These are phyloP conservation scores for Orychophragmus violaceus DNA, from an alignment of 345 rosid species.

Conservation along the genomic window DNA sequence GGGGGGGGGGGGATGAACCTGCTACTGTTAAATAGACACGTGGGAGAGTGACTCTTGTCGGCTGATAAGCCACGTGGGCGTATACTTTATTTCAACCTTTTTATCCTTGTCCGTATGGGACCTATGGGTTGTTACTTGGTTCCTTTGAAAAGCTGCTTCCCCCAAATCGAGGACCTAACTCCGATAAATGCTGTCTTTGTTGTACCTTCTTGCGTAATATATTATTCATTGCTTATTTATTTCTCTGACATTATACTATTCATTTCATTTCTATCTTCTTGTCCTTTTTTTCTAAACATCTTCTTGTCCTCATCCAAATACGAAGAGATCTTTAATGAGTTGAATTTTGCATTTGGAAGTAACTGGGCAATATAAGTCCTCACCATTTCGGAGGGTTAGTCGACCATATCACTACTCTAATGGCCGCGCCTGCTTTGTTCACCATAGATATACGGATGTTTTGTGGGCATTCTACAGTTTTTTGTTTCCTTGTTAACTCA, in stretches of 20 bases:
- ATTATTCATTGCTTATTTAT: conserved; percentile 1
- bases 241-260: background rate
- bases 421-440: background rate
- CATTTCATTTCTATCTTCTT: conserved; percentile 1
- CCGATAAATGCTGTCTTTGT: conserved; percentile 8
- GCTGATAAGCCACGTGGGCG: conserved; percentile 10
- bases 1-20: background rate
- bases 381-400: background rate
- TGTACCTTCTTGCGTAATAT: background rate
- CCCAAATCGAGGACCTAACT: conserved; percentile 25
- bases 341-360: background rate
- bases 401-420: conserved; percentile 5
- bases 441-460: background rate
- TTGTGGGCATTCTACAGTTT: background rate
- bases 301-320: conserved; percentile 6
- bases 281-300: too few relatives aligned
- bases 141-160: conserved; percentile 19
- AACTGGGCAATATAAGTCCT: background rate
- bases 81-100: background rate
- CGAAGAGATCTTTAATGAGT: background rate
- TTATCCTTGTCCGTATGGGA: conserved; percentile 16
- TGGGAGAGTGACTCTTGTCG: conserved; percentile 18
- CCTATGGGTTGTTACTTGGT: conserved; percentile 11
- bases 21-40: conserved; percentile 7
- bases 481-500: background rate